Conservation (phyloP, 148 eudicot species). For the Pouteria glomerata region DNA sequence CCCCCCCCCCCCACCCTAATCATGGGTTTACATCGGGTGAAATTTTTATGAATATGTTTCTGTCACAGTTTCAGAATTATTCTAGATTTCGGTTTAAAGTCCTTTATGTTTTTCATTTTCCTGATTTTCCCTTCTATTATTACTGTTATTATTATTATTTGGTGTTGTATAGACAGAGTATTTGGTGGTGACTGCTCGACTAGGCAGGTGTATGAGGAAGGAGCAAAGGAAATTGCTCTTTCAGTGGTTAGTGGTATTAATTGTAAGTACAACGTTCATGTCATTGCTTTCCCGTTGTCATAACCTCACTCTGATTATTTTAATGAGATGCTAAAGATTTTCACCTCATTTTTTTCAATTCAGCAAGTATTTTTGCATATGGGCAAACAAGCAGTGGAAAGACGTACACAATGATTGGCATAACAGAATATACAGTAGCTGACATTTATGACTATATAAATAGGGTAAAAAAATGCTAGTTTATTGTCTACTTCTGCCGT, state of each 20-base stretch:
- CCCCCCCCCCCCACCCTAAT: neutral
- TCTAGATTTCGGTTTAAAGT: neutral
- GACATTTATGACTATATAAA: conserved; percentile 85
- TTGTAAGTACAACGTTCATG: conserved; percentile 44
- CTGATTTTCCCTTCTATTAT: no score
- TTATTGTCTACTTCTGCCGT: neutral
- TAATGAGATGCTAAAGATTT: neutral
- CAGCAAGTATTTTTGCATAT: conserved; percentile 94
- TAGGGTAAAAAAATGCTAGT: conserved; percentile 38
- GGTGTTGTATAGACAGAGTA: conserved; percentile 60
- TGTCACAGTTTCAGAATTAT: neutral
- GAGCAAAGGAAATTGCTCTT: conserved; percentile 79
- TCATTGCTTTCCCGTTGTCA: neutral
- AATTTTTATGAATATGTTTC: neutral
- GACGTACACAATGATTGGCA: conserved; percentile 89
- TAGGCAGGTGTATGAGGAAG: conserved; percentile 80
- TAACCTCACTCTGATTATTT: neutral
- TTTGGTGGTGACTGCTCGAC: conserved; percentile 75
- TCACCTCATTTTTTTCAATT: conserved; percentile 4
- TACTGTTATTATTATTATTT: neutral
- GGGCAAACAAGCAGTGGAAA: conserved; percentile 99
- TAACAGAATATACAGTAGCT: conserved; percentile 81
- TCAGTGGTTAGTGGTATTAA: conserved; percentile 88
- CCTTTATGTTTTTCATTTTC: neutral
- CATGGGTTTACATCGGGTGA: no score